A percentile compares a stretch with the other conserved stretches of the same genome.
Conservation (phyloP, 768 basidiomycete genomes). For the Trichaptum fuscoviolaceum region DNA sequence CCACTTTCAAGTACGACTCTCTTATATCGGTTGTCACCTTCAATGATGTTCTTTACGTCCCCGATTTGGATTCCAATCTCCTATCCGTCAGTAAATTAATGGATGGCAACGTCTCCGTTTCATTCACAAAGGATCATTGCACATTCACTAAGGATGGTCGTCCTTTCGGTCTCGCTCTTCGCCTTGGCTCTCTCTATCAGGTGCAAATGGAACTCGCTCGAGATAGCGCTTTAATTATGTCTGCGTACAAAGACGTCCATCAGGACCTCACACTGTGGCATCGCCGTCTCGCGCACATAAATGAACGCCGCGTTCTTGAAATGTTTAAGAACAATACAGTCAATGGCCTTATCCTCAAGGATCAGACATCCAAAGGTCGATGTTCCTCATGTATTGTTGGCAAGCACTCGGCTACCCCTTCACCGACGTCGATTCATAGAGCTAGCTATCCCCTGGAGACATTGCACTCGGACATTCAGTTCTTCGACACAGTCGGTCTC, state of each 20-base stretch:
- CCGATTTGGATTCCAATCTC: neutral
- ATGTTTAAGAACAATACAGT: neutral
- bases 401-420: neutral
- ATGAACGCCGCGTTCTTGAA: neutral
- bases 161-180: neutral
- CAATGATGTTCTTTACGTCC: neutral
- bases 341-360: neutral
- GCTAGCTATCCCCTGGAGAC: neutral
- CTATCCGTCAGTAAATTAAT: neutral
- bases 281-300: neutral
- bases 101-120: neutral
- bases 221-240: conserved; percentile 10
- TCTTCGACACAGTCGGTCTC: neutral
- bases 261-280: neutral
- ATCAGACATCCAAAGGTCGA: neutral
- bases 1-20: neutral
- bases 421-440: too few relatives aligned
- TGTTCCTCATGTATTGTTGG: neutral
- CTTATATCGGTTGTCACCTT: neutral
- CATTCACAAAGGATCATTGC: neutral
- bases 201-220: too few relatives aligned
- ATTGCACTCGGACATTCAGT: neutral
- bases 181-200: neutral
- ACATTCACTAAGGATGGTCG: neutral
- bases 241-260: neutral